Evolutionary conservation across 805 yeast species (phyloP), one percentile per base, ranked within the genome.

Genomic region (Kluyveromyces aestuarii): DNA sequence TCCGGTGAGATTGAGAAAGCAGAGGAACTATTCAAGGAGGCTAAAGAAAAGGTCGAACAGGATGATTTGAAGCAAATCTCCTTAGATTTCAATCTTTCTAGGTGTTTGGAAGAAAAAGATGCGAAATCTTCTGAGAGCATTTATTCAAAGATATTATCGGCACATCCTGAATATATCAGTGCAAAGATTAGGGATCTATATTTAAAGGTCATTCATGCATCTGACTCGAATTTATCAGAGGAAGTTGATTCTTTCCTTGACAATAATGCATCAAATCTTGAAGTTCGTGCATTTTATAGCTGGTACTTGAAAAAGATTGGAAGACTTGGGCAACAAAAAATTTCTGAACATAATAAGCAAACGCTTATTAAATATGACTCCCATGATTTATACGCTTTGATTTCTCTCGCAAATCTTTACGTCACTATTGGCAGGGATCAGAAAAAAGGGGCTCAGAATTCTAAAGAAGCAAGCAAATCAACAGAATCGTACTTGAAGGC

Each of bases 391-490:
- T 91, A 90, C 66, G 93, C 99, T 0, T 74, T 93, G 53, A 79
- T 89, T 17, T 89, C 96, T 1, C 72, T 93, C 60, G 99, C 95
- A 9, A 93, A 91, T 62, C 75, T 91, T 45, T 93, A 91, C 63
- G 77, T 87, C 57, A 66, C 79, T 1, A 80, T 87, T 68, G 97
- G 96, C 0, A 76, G 91, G 57, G 96, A 88, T 49, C 67, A 75
- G 48, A 82, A 84, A 56, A 69, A 67, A 37, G 61, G 57, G 3
- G 50, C 63, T 2, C 55, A 51, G 6, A 60, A 72, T 13, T 65
- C 63, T 38, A 66, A 68, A 17, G 74, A 73, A 9, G 68, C 67
- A 37, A 82, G 80, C 21, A 63, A 68, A 25, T 80, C 80, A 27
- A 85, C 81, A 64, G 85, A 83, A 54, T 84, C 88, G 48, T 91